Conservation (phyloP, 2,329 filamentous ascomycete genomes). For the Cytospora schulzeri region DNA sequence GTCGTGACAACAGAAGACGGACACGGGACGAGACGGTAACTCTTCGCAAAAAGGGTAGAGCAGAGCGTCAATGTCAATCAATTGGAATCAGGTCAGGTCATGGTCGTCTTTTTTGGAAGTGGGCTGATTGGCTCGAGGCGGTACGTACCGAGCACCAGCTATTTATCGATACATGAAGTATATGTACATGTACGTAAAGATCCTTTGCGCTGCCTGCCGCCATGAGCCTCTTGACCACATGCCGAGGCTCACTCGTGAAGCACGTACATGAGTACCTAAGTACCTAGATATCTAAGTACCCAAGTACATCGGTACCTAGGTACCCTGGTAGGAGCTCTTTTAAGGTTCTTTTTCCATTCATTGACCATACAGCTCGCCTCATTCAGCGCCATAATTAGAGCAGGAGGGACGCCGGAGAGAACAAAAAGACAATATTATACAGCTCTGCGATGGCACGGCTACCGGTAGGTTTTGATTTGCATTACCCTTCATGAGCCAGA, state of each 20-base stretch:
- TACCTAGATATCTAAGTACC: no score
- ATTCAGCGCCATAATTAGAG: not conserved
- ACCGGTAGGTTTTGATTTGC: not conserved
- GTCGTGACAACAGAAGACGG: not conserved
- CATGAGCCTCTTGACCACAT: not conserved
- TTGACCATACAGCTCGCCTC: not conserved
- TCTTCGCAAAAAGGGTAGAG: not conserved
- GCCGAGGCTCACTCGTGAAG: not conserved
- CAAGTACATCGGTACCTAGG: no score
- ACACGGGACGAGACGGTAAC: not conserved
- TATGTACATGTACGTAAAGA: no score
- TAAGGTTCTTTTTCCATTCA: not conserved
- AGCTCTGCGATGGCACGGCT: not conserved
- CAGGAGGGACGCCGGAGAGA: not conserved
- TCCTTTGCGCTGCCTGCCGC: not conserved
- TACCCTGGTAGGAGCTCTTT: no score
- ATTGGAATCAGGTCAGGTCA: slow-evolving; percentile 19
- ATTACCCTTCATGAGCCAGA: not conserved
- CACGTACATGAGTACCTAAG: no score
- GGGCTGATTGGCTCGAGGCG: slow-evolving; percentile 20
- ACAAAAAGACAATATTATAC: not conserved
- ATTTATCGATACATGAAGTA: no score
- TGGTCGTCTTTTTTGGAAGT: slow-evolving; percentile 23
- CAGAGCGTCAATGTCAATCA: not conserved
- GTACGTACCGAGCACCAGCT: not conserved